Percentiles rank a stretch among this genome's conserved stretches.
Conservation (phyloP, 2,329 filamentous ascomycete species). For the Claviceps sp. region DNA sequence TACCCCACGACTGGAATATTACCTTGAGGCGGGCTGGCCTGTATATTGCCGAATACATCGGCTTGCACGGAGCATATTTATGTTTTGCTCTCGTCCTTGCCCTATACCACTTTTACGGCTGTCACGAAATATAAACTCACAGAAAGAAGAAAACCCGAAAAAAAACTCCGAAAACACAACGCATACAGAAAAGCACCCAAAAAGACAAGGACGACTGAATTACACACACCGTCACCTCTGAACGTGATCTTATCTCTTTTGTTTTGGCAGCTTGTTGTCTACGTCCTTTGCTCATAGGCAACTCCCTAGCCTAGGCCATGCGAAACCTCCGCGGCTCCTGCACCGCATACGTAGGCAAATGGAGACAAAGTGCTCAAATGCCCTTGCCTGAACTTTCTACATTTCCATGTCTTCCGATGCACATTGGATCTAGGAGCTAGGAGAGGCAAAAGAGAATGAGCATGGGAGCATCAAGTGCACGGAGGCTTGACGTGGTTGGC, state of each 20-base stretch:
- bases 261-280: background rate
- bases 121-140: conserved; percentile 1
- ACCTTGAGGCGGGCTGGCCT: background rate
- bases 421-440: conserved; percentile 5
- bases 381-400: background rate
- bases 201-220: no score
- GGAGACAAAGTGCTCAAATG: background rate
- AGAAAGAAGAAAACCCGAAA: no score
- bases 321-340: background rate
- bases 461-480: conserved; percentile 2
- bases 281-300: background rate
- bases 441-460: background rate
- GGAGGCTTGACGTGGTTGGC: background rate
- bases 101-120: conserved; percentile 1
- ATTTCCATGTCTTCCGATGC: conserved; percentile 3
- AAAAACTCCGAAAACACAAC: no score
- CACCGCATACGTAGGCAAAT: background rate
- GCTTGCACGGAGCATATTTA: background rate
- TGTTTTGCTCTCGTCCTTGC: background rate
- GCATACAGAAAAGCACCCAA: no score
- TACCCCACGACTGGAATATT: background rate
- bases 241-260: background rate
- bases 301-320: background rate
- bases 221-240: background rate
- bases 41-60: background rate